These are phyloP conservation scores for Phytophthora ohioensis DNA, from an alignment of 352 stramenopile genomes.

Conservation along the genomic window DNA sequence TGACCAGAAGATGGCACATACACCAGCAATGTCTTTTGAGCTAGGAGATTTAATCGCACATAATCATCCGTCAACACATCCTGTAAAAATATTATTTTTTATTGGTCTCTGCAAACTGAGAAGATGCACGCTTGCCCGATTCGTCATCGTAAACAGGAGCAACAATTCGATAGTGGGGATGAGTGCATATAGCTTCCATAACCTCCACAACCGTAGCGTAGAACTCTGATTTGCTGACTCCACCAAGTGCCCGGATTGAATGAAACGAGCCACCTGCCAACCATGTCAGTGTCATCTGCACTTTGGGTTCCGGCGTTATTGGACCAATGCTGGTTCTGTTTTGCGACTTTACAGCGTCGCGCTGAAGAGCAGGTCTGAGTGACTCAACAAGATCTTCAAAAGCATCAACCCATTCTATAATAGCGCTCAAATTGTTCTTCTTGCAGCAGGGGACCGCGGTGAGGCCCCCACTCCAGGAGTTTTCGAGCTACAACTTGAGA, in stretches of 20 bases:
- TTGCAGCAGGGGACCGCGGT: background rate
- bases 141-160: background rate
- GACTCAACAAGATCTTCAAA: background rate
- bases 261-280: background rate
- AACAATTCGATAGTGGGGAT: background rate
- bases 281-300: background rate
- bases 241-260: background rate
- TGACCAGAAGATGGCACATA: conserved; percentile 11
- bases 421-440: conserved; percentile 5
- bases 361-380: background rate
- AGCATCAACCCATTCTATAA: conserved; percentile 6
- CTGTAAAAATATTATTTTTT: conserved; percentile 11
- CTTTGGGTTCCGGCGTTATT: background rate
- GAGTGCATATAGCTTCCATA: background rate
- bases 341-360: background rate
- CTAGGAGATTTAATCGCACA: conserved; percentile 10
- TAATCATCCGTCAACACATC: conserved; percentile 12
- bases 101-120: conserved; percentile 8
- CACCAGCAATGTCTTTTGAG: background rate
- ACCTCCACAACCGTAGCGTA: background rate
- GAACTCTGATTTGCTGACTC: conserved; percentile 1
- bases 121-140: background rate
- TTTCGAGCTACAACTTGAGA: background rate
- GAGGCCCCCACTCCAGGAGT: conserved; percentile 9
- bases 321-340: background rate